Evolutionary conservation across 1,139 yeast genomes (phyloP).

Genomic region (Debaryomyces singareniensis): DNA sequence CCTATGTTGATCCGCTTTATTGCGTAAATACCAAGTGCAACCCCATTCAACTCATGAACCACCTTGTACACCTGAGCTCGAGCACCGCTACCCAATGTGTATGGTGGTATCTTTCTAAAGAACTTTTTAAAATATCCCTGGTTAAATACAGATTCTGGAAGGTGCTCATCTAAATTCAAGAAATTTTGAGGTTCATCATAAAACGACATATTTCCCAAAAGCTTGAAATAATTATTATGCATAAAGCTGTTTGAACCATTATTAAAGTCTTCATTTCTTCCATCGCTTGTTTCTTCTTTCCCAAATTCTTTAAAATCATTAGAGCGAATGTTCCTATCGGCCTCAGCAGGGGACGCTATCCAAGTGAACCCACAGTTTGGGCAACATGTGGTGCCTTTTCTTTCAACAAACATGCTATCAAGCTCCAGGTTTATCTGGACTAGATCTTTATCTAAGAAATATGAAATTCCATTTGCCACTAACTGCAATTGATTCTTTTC

Average conservation of each 20-base stretch:
- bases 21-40: conserved; percentile 74
- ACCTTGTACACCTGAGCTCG: conserved; percentile 82
- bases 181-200: conserved; percentile 2
- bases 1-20: conserved; percentile 82
- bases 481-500: conserved; percentile 35
- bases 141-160: conserved; percentile 46
- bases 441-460: conserved; percentile 4
- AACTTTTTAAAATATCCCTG: conserved; percentile 73
- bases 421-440: conserved; percentile 4
- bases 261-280: conserved; percentile 1
- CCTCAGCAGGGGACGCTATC: too few relatives aligned
- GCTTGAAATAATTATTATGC: conserved; percentile 36
- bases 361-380: conserved; percentile 40
- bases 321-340: conserved; percentile 3
- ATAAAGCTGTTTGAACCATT: conserved; percentile 17
- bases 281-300: background rate
- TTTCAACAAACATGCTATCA: too few relatives aligned
- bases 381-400: conserved; percentile 16
- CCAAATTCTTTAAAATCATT: background rate
- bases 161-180: conserved; percentile 4
- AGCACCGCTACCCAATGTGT: conserved; percentile 67
- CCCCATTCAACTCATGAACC: conserved; percentile 66
- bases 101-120: conserved; percentile 43
- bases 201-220: conserved; percentile 24
- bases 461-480: too few relatives aligned